A percentile compares a stretch with the other conserved stretches of the same genome.
Evolutionary conservation across 2,329 filamentous ascomycete species (phyloP).

Genomic region (Colletotrichum cereale): DNA sequence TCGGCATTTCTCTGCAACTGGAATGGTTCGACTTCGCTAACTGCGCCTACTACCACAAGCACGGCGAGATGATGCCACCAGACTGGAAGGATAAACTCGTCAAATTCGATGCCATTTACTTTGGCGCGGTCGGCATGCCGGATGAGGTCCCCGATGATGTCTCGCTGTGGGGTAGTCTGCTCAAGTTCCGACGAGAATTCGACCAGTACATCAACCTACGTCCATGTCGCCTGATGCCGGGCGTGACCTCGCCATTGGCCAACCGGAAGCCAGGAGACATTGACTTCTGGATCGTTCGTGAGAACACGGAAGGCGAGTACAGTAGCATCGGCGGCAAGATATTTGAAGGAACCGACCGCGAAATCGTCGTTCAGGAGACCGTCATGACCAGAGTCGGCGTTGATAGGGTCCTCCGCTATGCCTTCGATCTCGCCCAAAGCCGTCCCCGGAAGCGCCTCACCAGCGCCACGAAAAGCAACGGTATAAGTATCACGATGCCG

Average conservation of each 20-base stretch:
- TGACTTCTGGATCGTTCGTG: conserved; percentile 75
- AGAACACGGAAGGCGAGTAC: conserved; percentile 77
- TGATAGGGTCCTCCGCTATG: conserved; percentile 71
- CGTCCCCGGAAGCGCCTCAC: conserved; percentile 70
- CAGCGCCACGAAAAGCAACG: conserved; percentile 75
- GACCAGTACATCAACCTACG: conserved; percentile 77
- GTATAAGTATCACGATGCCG: conserved; percentile 75
- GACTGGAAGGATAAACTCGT: conserved; percentile 54
- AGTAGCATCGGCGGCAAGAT: conserved; percentile 74
- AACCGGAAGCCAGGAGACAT: conserved; percentile 66
- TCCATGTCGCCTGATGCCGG: conserved; percentile 71
- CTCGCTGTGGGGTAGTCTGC: conserved; percentile 73
- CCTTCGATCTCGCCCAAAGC: conserved; percentile 70
- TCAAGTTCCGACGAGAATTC: conserved; percentile 73
- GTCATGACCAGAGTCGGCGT: conserved; percentile 73
- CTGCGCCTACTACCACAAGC: conserved; percentile 63
- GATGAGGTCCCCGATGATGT: conserved; percentile 72
- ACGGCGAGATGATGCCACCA: conserved; percentile 54
- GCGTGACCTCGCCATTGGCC: conserved; percentile 68
- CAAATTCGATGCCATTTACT: conserved; percentile 70
- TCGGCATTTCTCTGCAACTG: conserved; percentile 68
- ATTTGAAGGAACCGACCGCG: conserved; percentile 69
- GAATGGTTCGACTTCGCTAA: conserved; percentile 75
- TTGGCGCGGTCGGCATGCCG: conserved; percentile 74
- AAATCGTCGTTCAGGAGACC: conserved; percentile 71